Base-by-base conservation (phyloP, 306 rosid species). In the Quercus mongolica region DNA sequence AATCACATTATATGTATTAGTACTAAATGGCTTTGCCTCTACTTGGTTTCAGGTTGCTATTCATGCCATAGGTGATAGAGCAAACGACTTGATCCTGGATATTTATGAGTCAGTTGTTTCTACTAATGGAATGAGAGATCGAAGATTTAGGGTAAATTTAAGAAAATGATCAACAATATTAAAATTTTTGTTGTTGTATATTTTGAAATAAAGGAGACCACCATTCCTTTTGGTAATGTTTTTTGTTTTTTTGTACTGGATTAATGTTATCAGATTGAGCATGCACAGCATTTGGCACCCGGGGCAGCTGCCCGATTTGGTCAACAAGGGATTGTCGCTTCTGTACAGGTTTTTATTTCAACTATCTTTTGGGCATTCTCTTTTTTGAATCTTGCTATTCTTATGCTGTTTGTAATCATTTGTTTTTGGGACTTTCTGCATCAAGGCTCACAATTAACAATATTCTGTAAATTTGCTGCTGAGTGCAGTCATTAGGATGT, bases 1-100 rank as follows among this genome's bases (percentile, higher is more conserved):
- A 61, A 76, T 68, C 26, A 19, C 63, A 17, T 54, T 63, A 44
- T 80, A 30, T 46, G 31, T 4, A 78, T 79, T 68, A 56, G 33
- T 65, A 67, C 62, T 58, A 70, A 58, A 35, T 9, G 73, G 80
- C 23, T 72, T 69, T 68, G 11, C 69, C 77, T 72, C 84, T 76
- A 68, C 6, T 76, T 74, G 73, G 55, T 77, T 85, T 78, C 89
- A 92, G 98, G 92, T 89, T 89, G 97, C 98, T 49, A 90, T 92
- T 83, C 98, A 94, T 86, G 98, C 98, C 61, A 88, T 92, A 31
- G 98, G 97, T 75, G 97, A 94, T 85, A 89, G 21, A 81, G 96
- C 92, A 83, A 94, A 94, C 76, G 97, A 92, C 83, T 78, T 90
- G 83, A 83, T 94, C 80, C 90, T 94, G 70, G 90, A 90, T 80